Base-by-base conservation (phyloP, 2,329 filamentous ascomycete genomes). In the Ophiocordyceps robertsii region DNA sequence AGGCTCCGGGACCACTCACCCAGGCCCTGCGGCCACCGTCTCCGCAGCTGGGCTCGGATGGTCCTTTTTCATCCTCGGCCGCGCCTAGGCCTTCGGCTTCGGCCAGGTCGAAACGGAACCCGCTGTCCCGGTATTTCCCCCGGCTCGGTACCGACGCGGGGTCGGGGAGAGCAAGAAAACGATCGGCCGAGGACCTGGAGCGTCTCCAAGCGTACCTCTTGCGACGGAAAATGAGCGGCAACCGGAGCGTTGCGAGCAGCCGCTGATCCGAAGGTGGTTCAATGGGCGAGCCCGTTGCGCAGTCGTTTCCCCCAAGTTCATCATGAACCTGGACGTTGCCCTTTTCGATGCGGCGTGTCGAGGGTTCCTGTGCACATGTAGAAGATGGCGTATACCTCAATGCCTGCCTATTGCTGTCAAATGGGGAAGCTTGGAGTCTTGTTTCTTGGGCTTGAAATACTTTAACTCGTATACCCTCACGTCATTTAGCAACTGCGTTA, bases 161-260 rank as follows among this genome's bases (percentile, higher is more conserved):
- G n/a, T 6, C n/a, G 33, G 33, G 9, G n/a, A 8, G 9, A 7
- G 14, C 33, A 6, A 36, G 33, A 10, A 36, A 36, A 16, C 46
- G 51, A 16, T 47, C 51, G 17, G 44, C 41, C 7, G 53, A 54
- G 37, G 49, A 57, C 31, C 46, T 49, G 32, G 53, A 43, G 2
- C 52, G 50, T 17, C 44, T 61, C 27, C 45, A 50, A 16, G 53
- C 55, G 29, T 51, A 56, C 24, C 9, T 27, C 9, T 9, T 6
- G 24, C 24, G 24, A 6, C 24, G 24, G 42, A 49, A 42, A 17
- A 43, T 48, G 1, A 42, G 44, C n/a, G 46, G 42, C 7, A 45
- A 43, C 27, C 35, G n/a, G 35, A 17, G 33, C 33, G 33, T 36
- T 17, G n/a, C 33, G 33, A 36, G 33, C n/a, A 10, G 33, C n/a